Conservation (phyloP, 163 green algal genomes). For the Prototheca wickerhamii region DNA sequence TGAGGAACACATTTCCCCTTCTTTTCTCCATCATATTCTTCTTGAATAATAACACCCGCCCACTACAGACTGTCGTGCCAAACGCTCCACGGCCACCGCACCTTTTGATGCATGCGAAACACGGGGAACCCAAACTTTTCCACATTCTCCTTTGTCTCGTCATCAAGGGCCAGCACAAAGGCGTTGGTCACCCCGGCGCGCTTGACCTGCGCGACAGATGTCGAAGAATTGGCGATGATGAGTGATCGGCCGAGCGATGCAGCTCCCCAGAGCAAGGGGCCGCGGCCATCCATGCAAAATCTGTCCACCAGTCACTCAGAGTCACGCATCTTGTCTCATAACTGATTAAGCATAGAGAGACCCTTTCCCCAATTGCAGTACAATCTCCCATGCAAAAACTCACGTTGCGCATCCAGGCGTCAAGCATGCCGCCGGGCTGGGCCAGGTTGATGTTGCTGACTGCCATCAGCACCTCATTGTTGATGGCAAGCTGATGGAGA, state of each 20-base stretch:
- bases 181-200: constrained; percentile 54
- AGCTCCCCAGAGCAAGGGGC: no score
- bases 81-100: neutral
- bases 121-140: constrained; percentile 29
- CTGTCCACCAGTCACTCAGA: no score
- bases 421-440: constrained; percentile 63
- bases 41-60: neutral
- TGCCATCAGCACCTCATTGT: constrained; percentile 52
- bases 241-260: no score
- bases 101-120: constrained; percentile 21
- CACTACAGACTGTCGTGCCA: neutral
- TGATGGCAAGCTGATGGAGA: constrained; percentile 27
- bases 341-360: no score
- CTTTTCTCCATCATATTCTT: no score
- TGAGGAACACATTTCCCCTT: no score
- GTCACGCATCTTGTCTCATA: no score
- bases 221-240: no score
- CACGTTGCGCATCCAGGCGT: constrained; percentile 56
- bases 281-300: no score
- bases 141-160: constrained; percentile 44
- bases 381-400: neutral
- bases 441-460: constrained; percentile 70
- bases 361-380: neutral
- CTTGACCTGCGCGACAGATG: constrained; percentile 16
- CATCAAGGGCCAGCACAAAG: constrained; percentile 74